These are phyloP conservation scores for Mortierella sp. DNA, from an alignment of 371 early-diverging fungal genomes.

Conservation along the genomic window DNA sequence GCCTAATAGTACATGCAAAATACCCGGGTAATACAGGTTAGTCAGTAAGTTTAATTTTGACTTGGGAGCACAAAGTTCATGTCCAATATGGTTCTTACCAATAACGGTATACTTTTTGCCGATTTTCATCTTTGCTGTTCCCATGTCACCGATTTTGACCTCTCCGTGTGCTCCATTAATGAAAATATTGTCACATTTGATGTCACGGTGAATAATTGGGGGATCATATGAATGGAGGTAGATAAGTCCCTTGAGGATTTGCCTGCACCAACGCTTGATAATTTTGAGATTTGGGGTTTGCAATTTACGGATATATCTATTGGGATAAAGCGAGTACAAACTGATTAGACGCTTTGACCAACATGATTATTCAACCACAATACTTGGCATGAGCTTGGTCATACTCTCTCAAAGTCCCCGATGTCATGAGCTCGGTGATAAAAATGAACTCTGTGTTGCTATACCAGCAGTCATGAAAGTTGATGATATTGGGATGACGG, in stretches of 20 bases:
- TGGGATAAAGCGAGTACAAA: background rate
- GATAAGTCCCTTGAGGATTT: constrained; percentile 87
- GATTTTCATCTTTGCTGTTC: constrained; percentile 86
- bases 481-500: constrained; percentile 91
- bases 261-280: constrained; percentile 86
- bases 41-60: background rate
- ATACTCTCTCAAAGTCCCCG: constrained; percentile 83
- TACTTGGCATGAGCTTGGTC: background rate
- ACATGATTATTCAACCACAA: too few relatives aligned
- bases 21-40: background rate
- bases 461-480: constrained; percentile 87
- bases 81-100: constrained; percentile 61
- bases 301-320: constrained; percentile 75
- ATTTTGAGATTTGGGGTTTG: constrained; percentile 79
- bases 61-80: too few relatives aligned
- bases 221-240: constrained; percentile 89
- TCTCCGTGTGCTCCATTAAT: constrained; percentile 94
- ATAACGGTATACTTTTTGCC: constrained; percentile 90
- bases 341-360: constrained; percentile 1
- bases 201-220: constrained; percentile 94
- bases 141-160: constrained; percentile 95
- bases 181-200: constrained; percentile 92
- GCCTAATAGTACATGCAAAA: constrained; percentile 54
- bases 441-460: constrained; percentile 81
- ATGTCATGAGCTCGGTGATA: constrained; percentile 96